These are phyloP conservation scores for Pulveroboletus sp. DNA, from an alignment of 768 basidiomycete genomes.

Conservation along the genomic window DNA sequence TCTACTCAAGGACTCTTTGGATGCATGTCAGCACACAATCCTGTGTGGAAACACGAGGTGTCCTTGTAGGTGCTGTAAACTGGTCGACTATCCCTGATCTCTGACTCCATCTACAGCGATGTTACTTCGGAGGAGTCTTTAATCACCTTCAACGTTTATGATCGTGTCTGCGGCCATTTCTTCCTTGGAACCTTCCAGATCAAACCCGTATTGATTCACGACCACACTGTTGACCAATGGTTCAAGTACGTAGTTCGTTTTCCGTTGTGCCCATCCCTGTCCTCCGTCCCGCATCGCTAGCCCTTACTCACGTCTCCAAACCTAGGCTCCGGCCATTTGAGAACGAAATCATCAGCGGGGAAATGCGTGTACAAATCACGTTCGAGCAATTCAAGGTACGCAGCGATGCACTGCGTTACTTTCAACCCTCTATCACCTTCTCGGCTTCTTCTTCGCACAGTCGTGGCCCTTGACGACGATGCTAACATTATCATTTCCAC, in stretches of 20 bases:
- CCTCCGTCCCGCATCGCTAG: slow-evolving; percentile 6
- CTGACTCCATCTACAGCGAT: slow-evolving; percentile 56
- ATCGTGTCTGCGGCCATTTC: slow-evolving; percentile 75
- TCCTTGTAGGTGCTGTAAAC: slow-evolving; percentile 70
- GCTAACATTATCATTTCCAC: slow-evolving; percentile 16
- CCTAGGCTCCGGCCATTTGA: slow-evolving; percentile 68
- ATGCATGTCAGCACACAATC: slow-evolving; percentile 73
- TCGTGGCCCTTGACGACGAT: slow-evolving; percentile 17
- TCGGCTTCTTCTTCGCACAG: slow-evolving; percentile 22
- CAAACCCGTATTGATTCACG: slow-evolving; percentile 86
- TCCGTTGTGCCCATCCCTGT: slow-evolving; percentile 10
- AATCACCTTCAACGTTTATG: slow-evolving; percentile 88
- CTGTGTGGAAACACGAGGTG: slow-evolving; percentile 99
- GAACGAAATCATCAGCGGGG: slow-evolving; percentile 81
- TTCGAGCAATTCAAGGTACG: slow-evolving; percentile 86
- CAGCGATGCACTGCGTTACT: slow-evolving; percentile 11
- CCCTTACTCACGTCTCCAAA: slow-evolving; percentile 12
- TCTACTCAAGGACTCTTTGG: slow-evolving; percentile 51
- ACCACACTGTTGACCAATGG: slow-evolving; percentile 96
- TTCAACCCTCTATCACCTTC: slow-evolving; percentile 24
- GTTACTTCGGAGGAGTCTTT: slow-evolving; percentile 83
- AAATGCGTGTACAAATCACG: slow-evolving; percentile 91
- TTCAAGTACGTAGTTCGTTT: slow-evolving; percentile 65
- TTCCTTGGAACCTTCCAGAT: slow-evolving; percentile 92
- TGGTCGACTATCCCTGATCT: slow-evolving; percentile 13